phyloP scores from a whole-genome alignment of 495 filamentous ascomycete genomes.

The Pseudoneurospora amorphoporcata region DNA sequence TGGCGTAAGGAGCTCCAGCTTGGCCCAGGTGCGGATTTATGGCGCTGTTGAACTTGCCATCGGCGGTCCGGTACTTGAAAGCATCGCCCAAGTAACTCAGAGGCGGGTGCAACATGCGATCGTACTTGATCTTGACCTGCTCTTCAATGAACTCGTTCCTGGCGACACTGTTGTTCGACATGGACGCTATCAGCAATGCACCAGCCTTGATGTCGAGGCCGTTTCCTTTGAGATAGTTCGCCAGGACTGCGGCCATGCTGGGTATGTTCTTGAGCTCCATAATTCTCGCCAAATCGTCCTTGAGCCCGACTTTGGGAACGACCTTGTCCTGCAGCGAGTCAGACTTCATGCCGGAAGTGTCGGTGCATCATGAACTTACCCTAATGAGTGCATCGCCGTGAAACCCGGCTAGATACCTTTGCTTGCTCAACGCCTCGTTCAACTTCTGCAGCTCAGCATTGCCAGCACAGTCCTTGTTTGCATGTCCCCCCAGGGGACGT shows the following conservation, averaged over 20 bases:
- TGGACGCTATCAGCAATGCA: neutral
- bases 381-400: slow-evolving; percentile 4
- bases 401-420: neutral
- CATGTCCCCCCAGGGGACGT: neutral
- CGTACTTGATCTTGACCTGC: slow-evolving; percentile 10
- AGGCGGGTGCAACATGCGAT: slow-evolving; percentile 9
- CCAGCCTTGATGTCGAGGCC: slow-evolving; percentile 1
- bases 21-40: slow-evolving; percentile 53
- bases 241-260: neutral
- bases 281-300: neutral
- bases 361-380: neutral
- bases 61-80: slow-evolving; percentile 50
- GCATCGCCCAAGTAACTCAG: slow-evolving; percentile 10
- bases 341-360: neutral
- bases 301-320: neutral
- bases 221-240: neutral
- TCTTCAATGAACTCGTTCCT: slow-evolving; percentile 1
- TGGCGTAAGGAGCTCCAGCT: slow-evolving; percentile 51
- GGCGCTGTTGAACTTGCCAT: slow-evolving; percentile 59
- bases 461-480: neutral
- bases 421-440: neutral
- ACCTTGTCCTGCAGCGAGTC: neutral
- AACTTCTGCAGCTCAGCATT: neutral
- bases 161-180: slow-evolving; percentile 3
- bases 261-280: neutral